These are phyloP conservation scores for Solanum clarkiae DNA, from an alignment of 257 asterid species.

Conservation along the genomic window DNA sequence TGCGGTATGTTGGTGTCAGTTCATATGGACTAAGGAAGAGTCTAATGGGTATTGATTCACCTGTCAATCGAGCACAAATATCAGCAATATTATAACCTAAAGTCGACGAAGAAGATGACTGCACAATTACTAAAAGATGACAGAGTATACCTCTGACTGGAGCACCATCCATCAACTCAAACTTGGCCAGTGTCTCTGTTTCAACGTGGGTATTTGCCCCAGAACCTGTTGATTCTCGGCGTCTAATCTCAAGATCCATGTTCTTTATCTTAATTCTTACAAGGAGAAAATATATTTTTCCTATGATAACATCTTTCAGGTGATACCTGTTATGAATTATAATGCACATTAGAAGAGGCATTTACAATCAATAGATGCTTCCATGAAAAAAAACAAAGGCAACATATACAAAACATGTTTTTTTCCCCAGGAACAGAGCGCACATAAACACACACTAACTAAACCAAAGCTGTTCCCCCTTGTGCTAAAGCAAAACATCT, in stretches of 20 bases:
- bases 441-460: background rate
- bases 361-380: constrained; percentile 4
- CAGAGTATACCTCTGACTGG: constrained; percentile 76
- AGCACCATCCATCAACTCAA: constrained; percentile 99
- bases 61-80: constrained; percentile 26
- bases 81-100: background rate
- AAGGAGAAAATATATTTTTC: constrained; percentile 91
- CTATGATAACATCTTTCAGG: constrained; percentile 89
- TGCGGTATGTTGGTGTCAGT: constrained; percentile 78
- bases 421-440: background rate
- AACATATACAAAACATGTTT: background rate
- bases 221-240: constrained; percentile 94
- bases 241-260: constrained; percentile 96
- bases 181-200: constrained; percentile 97
- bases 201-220: constrained; percentile 95
- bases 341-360: background rate
- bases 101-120: background rate
- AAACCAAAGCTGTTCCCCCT: background rate
- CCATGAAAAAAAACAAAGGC: background rate
- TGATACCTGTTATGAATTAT: constrained; percentile 61
- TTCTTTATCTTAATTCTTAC: constrained; percentile 94
- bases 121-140: background rate
- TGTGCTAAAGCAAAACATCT: background rate
- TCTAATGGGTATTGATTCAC: constrained; percentile 94
- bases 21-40: constrained; percentile 95